Conservation (phyloP, 192 early-diverging fungal species). For the Gigaspora rosea region DNA sequence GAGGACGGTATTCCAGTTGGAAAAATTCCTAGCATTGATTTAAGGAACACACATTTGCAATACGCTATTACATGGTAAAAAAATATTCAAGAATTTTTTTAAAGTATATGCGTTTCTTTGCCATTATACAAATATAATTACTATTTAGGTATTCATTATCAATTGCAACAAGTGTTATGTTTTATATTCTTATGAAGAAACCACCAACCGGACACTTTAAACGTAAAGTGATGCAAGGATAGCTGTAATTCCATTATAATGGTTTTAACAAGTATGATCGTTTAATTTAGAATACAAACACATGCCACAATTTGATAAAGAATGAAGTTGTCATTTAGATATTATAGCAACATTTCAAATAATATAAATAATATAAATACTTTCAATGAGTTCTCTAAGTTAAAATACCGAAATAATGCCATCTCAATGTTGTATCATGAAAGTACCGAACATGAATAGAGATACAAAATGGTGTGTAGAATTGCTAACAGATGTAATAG, state of each 20-base stretch:
- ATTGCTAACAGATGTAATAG: too few relatives aligned
- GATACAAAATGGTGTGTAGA: too few relatives aligned
- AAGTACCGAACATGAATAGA: too few relatives aligned
- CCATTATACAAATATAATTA: not conserved
- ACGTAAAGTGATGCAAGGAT: constrained; percentile 20
- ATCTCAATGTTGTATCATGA: too few relatives aligned
- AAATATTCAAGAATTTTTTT: not conserved
- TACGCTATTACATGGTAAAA: constrained; percentile 92
- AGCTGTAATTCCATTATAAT: not conserved
- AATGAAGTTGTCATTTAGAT: too few relatives aligned
- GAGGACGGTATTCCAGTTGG: constrained; percentile 72
- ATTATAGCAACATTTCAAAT: too few relatives aligned
- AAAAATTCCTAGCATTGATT: constrained; percentile 67
- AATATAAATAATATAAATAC: too few relatives aligned
- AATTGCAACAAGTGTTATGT: constrained; percentile 67
- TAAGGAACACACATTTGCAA: constrained; percentile 84
- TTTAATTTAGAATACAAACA: too few relatives aligned
- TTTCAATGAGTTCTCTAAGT: too few relatives aligned
- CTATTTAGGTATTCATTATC: constrained; percentile 60
- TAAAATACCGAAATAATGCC: too few relatives aligned
- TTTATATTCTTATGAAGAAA: constrained; percentile 61
- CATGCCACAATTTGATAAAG: too few relatives aligned
- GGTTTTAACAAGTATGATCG: too few relatives aligned
- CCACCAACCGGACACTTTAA: constrained; percentile 40
- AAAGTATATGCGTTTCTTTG: not conserved